Percentiles rank a stretch among this genome's conserved stretches.
Evolutionary conservation across 495 filamentous ascomycete species (phyloP).

Genomic region (Aspergillus haitiensis): DNA sequence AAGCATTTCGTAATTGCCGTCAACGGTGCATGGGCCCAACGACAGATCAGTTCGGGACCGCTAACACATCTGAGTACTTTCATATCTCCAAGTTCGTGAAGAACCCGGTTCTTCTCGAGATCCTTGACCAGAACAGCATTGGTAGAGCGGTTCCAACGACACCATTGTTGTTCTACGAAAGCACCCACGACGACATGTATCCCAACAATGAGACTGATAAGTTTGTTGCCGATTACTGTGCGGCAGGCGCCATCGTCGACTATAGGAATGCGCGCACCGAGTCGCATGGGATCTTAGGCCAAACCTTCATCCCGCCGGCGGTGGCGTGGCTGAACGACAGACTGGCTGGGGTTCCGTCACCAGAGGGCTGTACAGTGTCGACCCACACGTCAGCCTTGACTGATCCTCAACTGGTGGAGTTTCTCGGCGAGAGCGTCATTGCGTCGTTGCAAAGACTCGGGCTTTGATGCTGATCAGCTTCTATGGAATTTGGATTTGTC

Average conservation of each 20-base stretch:
- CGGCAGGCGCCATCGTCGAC: not conserved
- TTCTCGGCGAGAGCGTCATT: not conserved
- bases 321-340: not conserved
- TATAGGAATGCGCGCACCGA: not conserved
- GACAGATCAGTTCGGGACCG: not conserved
- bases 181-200: constrained; percentile 1
- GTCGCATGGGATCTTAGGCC: not conserved
- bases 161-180: not conserved
- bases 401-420: too few species aligned
- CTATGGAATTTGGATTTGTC: too few species aligned
- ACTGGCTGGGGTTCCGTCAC: not conserved
- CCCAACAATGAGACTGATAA: not conserved
- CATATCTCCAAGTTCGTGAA: not conserved
- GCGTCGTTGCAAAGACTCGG: not conserved
- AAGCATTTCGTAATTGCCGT: not conserved
- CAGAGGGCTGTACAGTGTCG: not conserved
- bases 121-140: not conserved
- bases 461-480: too few species aligned
- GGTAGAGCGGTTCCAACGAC: not conserved
- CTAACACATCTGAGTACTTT: not conserved
- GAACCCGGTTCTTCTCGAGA: not conserved
- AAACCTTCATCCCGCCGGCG: not conserved
- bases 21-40: not conserved
- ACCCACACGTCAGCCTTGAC: not conserved
- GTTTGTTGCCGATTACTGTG: not conserved